Conservation (phyloP, 305 asterid species). For the Plantago lanceolata region DNA sequence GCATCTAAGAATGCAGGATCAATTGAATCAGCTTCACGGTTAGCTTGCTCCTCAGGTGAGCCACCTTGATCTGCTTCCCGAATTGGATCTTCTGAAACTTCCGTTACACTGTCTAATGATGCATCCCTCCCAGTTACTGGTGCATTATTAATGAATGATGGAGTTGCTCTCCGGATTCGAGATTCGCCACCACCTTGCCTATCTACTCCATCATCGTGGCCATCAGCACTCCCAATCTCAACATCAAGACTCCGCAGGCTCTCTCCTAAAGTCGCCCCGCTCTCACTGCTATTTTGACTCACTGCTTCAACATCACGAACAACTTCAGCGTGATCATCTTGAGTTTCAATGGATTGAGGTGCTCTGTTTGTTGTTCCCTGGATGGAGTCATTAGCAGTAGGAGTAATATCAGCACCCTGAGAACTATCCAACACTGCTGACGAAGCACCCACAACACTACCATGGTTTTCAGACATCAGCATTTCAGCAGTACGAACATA, state of each 20-base stretch:
- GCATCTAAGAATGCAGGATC: constrained; percentile 97
- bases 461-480: constrained; percentile 40
- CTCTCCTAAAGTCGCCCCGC: constrained; percentile 96
- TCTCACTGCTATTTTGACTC: constrained; percentile 96
- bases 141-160: constrained; percentile 50
- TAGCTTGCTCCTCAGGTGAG: constrained; percentile 45
- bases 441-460: constrained; percentile 40
- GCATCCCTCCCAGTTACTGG: constrained; percentile 63
- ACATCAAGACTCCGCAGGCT: constrained; percentile 96
- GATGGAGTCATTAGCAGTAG: constrained; percentile 40
- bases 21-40: constrained; percentile 60
- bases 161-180: constrained; percentile 65
- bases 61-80: constrained; percentile 72
- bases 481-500: too few species aligned
- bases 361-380: constrained; percentile 51
- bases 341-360: constrained; percentile 64
- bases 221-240: constrained; percentile 99
- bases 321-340: constrained; percentile 59
- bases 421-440: constrained; percentile 42
- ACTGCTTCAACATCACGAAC: constrained; percentile 94
- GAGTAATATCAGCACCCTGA: constrained; percentile 33
- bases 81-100: constrained; percentile 76
- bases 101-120: constrained; percentile 76
- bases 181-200: constrained; percentile 48
- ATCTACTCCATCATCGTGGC: constrained; percentile 92